A percentile compares a stretch with the other conserved stretches of the same genome.
phyloP scores from a whole-genome alignment of 345 rosid species.

The Firmiana major region DNA sequence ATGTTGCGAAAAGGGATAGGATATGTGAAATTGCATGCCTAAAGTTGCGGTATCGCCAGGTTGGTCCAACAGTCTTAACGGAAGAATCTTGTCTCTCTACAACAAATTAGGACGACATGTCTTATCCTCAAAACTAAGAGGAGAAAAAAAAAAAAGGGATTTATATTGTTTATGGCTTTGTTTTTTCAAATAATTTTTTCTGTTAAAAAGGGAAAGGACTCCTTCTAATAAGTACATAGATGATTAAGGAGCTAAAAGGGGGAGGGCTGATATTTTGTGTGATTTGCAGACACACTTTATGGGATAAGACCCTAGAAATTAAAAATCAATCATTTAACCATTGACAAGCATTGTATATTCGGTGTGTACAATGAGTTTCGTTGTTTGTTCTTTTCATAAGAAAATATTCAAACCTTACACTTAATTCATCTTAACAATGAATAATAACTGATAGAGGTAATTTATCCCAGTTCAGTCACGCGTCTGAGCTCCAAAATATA shows the following conservation, averaged over 20 bases:
- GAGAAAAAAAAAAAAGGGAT: not conserved
- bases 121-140: not conserved
- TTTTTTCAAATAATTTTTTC: not conserved
- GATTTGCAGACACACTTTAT: slow-evolving; percentile 1
- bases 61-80: slow-evolving; percentile 18
- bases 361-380: too few species aligned
- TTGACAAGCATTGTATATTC: not conserved
- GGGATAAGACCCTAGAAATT: not conserved
- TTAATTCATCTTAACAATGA: too few species aligned
- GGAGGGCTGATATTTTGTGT: not conserved
- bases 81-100: slow-evolving; percentile 17
- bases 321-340: not conserved
- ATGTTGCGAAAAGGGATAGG: not conserved
- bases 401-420: too few species aligned
- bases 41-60: slow-evolving; percentile 14
- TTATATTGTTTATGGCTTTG: not conserved
- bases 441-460: too few species aligned
- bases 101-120: not conserved
- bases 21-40: slow-evolving; percentile 2
- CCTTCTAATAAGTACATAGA: not conserved
- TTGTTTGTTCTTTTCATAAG: too few species aligned
- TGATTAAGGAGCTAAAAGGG: not conserved
- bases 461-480: too few species aligned
- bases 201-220: not conserved
- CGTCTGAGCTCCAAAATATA: too few species aligned